Evolutionary conservation across 805 yeast genomes (phyloP), one percentile per base, ranked within the genome.

Genomic region (Ascoidea tarda): DNA sequence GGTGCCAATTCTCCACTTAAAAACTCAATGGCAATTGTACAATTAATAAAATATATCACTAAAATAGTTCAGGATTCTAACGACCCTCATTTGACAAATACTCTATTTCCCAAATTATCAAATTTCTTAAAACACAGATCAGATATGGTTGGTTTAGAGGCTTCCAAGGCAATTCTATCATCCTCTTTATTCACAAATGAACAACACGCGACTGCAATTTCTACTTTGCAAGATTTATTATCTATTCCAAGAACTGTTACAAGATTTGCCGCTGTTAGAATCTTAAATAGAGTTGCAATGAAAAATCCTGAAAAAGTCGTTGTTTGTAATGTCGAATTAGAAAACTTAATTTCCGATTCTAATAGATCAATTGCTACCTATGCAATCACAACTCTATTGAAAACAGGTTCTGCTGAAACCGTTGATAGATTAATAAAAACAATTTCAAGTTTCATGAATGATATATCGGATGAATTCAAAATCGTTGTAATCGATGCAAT

Each of bases 401-500:
- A 91, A 71, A 91, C 98, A 1, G 96, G 97, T 65, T 89, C 90
- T 58, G 84, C 87, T 56, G 88, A 87, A 55, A 78, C 79, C 59
- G 96, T 93, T 53, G 96, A 91, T 66, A 78, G 96, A 62, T 77
- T 93, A 60, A 87, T 93, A 68, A 76, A 82, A 57, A 90, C 89
- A 52, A 88, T 93, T 70, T 76, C 93, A 38, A 82, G 84, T 45
- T 84, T 90, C 65, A 87, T 91, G 84, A 87, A 79, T 64, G 97
- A 91, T 59, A 91, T 93, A 58, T 80, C 96, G 38, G 99, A 93
- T 67, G 99, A 93, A 65, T 93, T 93, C 74, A 88, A 88, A 68
- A 79, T 89, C 55, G 91, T 90, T 59, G 95, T 93, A 51, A 87
- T 93, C 58, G 98, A 93, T 65, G 97, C 99, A 6, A 82, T 93